Evolutionary conservation across 768 basidiomycete genomes (phyloP).

Genomic region (Phallus indusiatus): DNA sequence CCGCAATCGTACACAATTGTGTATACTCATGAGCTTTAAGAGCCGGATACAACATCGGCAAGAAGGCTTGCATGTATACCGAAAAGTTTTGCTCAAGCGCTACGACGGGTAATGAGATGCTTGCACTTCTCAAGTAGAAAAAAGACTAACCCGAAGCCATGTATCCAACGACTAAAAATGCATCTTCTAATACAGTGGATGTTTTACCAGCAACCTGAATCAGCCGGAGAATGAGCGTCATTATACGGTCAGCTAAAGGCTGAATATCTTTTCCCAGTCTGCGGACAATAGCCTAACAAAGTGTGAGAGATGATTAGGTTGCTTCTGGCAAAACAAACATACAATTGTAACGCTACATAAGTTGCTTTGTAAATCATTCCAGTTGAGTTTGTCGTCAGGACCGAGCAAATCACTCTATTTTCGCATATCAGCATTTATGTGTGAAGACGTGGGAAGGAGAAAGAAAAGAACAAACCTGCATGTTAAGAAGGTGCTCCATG

Average conservation of each 20-base stretch:
- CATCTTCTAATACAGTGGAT: constrained; percentile 92
- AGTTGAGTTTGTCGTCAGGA: constrained; percentile 93
- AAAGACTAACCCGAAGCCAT: constrained; percentile 54
- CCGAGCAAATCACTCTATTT: constrained; percentile 88
- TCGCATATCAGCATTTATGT: background rate
- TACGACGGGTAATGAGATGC: constrained; percentile 15
- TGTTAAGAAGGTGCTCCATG: constrained; percentile 77
- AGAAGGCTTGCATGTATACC: constrained; percentile 77
- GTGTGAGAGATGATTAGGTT: constrained; percentile 1
- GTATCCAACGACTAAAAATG: constrained; percentile 88
- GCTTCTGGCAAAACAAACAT: constrained; percentile 22
- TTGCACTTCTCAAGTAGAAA: constrained; percentile 13
- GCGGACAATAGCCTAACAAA: constrained; percentile 64
- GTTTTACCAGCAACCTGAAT: constrained; percentile 85
- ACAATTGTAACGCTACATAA: constrained; percentile 86
- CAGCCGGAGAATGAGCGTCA: constrained; percentile 82
- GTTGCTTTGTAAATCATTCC: constrained; percentile 97
- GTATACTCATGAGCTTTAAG: constrained; percentile 91
- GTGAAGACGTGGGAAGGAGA: background rate
- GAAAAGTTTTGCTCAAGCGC: constrained; percentile 73
- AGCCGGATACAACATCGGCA: constrained; percentile 80
- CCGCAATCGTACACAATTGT: constrained; percentile 89
- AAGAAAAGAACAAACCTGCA: constrained; percentile 52
- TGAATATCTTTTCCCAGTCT: constrained; percentile 76
- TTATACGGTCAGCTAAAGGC: constrained; percentile 87